Base-by-base conservation (phyloP, 805 yeast species). In the Ogataea saltuana region DNA sequence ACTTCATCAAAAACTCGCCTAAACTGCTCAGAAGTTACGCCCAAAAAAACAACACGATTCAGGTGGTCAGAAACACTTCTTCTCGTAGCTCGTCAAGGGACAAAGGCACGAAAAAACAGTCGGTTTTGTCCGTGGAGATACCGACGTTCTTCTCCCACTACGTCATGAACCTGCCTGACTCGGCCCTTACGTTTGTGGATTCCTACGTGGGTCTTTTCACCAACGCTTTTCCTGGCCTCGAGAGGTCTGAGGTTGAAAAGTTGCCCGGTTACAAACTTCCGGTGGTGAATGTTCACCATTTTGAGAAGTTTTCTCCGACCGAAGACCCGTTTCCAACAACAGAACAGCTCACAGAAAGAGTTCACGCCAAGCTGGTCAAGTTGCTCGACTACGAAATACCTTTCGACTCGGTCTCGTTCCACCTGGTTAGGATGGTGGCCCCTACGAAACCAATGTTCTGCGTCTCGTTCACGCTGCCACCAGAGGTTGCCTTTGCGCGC, bases 401-500 rank as follows among this genome's bases (percentile, higher is more conserved):
- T 0, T 67, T 79, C 11, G 71, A 71, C 3, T 60, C 67, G 0
- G 64, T 85, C 28, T 58, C 65, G 0, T 85, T 91, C 65, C 98
- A 91, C 58, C 68, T 84, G 51, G 99, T 93, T 8, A 80, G 99
- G 60, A 83, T 82, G 61, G 99, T 93, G 6, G 91, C 99, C 1
- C 99, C 99, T 4, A 88, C 97, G 5, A 93, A 93, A 60, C 91
- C 91, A 25, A 93, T 93, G 99, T 90, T 78, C 61, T 88, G 97
- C 65, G 85, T 88, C 3, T 72, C 89, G 6, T 90, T 90, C 64
- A 63, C 64, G 55, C 71, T 93, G 23, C 95, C 95, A 0, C 73
- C 71, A 52, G 79, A 74, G 45, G 80, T 83, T 41, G 88, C 85
- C 6, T 82, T 81, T 41, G 59, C 61, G n/a, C 25, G n/a, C 33